Evolutionary conservation across 371 early-diverging fungal genomes (phyloP).

Genomic region (Rhizopus stolonifer): DNA sequence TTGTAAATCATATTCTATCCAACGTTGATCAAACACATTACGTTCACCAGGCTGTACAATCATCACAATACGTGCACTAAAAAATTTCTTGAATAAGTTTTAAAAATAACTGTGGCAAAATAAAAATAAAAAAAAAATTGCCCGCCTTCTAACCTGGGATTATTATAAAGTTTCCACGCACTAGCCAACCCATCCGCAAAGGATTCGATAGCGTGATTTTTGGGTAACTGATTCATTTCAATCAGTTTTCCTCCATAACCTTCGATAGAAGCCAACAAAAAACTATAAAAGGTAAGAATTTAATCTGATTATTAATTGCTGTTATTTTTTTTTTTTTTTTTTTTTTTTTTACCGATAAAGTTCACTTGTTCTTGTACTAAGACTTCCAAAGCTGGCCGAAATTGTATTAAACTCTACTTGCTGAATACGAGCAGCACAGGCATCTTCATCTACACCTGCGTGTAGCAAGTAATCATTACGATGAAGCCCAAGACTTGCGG

Average conservation of each 20-base stretch:
- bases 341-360: constrained; percentile 68
- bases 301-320: background rate
- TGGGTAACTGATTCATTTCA: constrained; percentile 61
- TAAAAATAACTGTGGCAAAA: too few relatives aligned
- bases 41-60: constrained; percentile 92
- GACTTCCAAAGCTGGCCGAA: constrained; percentile 84
- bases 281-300: too few relatives aligned
- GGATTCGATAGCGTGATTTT: constrained; percentile 68
- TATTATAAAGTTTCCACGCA: constrained; percentile 79
- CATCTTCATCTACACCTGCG: constrained; percentile 42
- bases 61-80: constrained; percentile 84
- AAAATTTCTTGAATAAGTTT: background rate
- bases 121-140: background rate
- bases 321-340: background rate
- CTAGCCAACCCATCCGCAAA: constrained; percentile 78
- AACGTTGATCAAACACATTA: constrained; percentile 93
- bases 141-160: constrained; percentile 46
- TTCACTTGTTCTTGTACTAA: constrained; percentile 76
- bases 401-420: constrained; percentile 98
- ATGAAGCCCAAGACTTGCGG: constrained; percentile 79
- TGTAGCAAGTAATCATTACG: constrained; percentile 96
- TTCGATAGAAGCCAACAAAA: constrained; percentile 54
- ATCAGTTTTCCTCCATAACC: constrained; percentile 50
- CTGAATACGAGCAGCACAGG: constrained; percentile 57
- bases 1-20: constrained; percentile 83